Evolutionary conservation across 2,329 filamentous ascomycete genomes (phyloP).

Genomic region (Leptographium procerum): DNA sequence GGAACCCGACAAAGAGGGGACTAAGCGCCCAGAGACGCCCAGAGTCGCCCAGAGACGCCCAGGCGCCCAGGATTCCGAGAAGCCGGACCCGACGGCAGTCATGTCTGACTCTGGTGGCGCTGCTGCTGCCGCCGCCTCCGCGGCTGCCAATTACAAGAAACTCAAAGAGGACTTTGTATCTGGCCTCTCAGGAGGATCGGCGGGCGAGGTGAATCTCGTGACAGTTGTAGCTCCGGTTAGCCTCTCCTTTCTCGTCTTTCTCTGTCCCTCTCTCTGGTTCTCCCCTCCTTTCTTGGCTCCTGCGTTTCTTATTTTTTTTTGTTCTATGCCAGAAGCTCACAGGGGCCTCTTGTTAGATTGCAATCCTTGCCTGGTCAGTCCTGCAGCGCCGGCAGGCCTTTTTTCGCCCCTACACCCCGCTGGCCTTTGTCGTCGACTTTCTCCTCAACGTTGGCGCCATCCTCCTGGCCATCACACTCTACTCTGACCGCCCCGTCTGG

Average conservation of each 20-base stretch:
- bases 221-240: slow-evolving; percentile 75
- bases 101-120: slow-evolving; percentile 2
- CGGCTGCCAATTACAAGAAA: slow-evolving; percentile 63
- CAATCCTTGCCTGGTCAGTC: slow-evolving; percentile 77
- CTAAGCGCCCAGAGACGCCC: too few relatives aligned
- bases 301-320: neutral
- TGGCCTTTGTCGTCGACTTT: slow-evolving; percentile 69
- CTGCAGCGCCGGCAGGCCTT: slow-evolving; percentile 75
- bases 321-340: neutral
- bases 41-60: too few relatives aligned
- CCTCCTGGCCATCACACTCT: slow-evolving; percentile 76
- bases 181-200: slow-evolving; percentile 70
- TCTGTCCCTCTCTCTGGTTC: slow-evolving; percentile 4
- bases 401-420: slow-evolving; percentile 62
- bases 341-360: slow-evolving; percentile 42
- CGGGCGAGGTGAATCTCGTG: slow-evolving; percentile 78
- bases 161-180: slow-evolving; percentile 95
- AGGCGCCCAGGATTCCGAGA: neutral
- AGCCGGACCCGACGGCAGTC: neutral
- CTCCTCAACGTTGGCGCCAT: slow-evolving; percentile 74
- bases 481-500: slow-evolving; percentile 62
- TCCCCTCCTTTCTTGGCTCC: neutral
- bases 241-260: slow-evolving; percentile 8
- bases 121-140: slow-evolving; percentile 8
- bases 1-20: too few relatives aligned